phyloP scores from a whole-genome alignment of 129 eudicot genomes.

The Centrapalus pauciflorus region DNA sequence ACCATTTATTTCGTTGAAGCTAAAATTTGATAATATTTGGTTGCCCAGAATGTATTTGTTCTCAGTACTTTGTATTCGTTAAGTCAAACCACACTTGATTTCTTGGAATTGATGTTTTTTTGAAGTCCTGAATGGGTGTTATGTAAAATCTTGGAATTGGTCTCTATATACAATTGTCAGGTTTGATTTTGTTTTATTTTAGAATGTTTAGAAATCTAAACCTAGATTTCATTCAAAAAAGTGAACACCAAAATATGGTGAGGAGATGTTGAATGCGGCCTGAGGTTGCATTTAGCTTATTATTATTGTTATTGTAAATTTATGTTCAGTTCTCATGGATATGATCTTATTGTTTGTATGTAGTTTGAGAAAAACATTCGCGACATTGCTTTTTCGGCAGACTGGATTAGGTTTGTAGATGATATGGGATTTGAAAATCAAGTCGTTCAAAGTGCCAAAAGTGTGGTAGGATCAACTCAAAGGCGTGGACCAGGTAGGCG shows the following conservation, averaged over 20 bases:
- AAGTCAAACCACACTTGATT: not conserved
- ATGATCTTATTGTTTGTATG: constrained; percentile 20
- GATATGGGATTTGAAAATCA: constrained; percentile 46
- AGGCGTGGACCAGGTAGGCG: constrained; percentile 78
- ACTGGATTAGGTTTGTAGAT: constrained; percentile 77
- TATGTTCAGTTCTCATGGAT: constrained; percentile 6
- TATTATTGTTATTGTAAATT: not conserved
- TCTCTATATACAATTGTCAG: not conserved
- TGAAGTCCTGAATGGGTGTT: too few species aligned
- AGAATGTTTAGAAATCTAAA: not conserved
- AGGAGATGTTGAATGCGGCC: not conserved
- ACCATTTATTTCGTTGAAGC: not conserved
- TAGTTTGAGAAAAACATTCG: constrained; percentile 81
- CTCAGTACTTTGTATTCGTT: not conserved
- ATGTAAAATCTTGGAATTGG: too few species aligned
- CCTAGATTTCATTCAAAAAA: not conserved
- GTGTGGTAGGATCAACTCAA: constrained; percentile 51
- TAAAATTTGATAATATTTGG: not conserved
- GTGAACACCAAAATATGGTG: not conserved
- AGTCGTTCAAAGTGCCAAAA: constrained; percentile 36
- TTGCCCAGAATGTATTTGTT: not conserved
- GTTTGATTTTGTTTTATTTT: not conserved
- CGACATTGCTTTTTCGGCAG: constrained; percentile 61
- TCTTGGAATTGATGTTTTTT: not conserved
- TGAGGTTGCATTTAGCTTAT: not conserved